phyloP scores from a whole-genome alignment of 2,329 filamentous ascomycete genomes.

The Lomentospora prolificans region DNA sequence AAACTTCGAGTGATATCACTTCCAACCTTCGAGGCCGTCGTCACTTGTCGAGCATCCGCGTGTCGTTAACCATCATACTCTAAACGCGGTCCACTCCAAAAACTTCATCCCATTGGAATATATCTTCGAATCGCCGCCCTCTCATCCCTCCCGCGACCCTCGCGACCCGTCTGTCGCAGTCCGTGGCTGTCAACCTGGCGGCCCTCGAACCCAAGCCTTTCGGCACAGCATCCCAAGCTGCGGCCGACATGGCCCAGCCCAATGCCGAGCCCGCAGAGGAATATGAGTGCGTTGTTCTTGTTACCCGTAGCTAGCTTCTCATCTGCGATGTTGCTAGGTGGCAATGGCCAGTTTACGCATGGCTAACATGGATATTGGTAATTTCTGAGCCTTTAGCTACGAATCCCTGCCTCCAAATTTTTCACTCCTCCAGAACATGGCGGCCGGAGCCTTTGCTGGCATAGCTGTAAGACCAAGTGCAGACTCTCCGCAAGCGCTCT shows the following conservation, averaged over 20 bases:
- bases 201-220: constrained; percentile 50
- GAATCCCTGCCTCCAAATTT: constrained; percentile 92
- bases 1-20: too few relatives aligned
- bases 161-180: neutral
- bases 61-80: too few relatives aligned
- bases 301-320: neutral
- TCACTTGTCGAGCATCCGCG: too few relatives aligned
- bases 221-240: constrained; percentile 56
- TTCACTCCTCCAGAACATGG: constrained; percentile 88
- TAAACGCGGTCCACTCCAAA: too few relatives aligned
- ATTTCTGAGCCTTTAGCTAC: constrained; percentile 50
- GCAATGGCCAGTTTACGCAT: neutral
- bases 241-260: constrained; percentile 61
- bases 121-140: too few relatives aligned
- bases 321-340: neutral
- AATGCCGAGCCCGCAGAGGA: constrained; percentile 53
- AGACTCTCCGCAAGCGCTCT: too few relatives aligned
- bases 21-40: too few relatives aligned
- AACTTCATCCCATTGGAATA: too few relatives aligned
- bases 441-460: constrained; percentile 90
- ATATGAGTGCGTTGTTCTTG: constrained; percentile 47
- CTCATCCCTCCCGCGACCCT: neutral
- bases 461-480: constrained; percentile 84
- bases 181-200: constrained; percentile 44
- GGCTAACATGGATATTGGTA: neutral